Conservation (phyloP, 2,329 filamentous ascomycete genomes). For the Pseudopyrenochaeta lycopersici region DNA sequence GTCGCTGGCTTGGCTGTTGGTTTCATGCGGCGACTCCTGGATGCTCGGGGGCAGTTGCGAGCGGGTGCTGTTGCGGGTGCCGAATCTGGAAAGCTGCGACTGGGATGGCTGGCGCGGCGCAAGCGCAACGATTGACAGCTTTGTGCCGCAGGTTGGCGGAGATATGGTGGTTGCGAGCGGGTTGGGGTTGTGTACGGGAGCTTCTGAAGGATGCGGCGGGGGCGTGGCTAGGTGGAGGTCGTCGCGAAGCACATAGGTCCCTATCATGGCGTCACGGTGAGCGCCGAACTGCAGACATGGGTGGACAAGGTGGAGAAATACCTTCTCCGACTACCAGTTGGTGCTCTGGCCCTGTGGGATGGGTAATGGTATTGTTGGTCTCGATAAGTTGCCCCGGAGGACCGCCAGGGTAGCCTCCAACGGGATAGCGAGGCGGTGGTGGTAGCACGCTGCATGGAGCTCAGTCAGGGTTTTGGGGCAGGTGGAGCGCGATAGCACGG, state of each 20-base stretch:
- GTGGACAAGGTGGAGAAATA: conserved; percentile 45
- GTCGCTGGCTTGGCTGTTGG: conserved; percentile 56
- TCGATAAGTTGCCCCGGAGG: conserved; percentile 83
- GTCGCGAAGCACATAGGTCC: conserved; percentile 89
- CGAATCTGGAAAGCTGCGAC: conserved; percentile 53
- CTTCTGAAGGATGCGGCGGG: conserved; percentile 93
- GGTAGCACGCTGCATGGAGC: conserved; percentile 67
- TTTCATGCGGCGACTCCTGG: conserved; percentile 55
- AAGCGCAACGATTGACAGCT: conserved; percentile 78
- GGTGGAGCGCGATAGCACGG: conserved; percentile 22
- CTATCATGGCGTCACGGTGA: conserved; percentile 56
- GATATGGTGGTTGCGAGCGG: conserved; percentile 85
- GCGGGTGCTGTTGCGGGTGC: conserved; percentile 52
- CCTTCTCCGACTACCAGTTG: conserved; percentile 95
- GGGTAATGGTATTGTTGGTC: conserved; percentile 88
- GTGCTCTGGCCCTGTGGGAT: conserved; percentile 82
- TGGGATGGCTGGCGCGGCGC: conserved; percentile 61
- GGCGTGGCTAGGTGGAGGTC: conserved; percentile 92
- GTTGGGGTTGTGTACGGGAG: conserved; percentile 85
- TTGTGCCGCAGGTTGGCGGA: conserved; percentile 86
- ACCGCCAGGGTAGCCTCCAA: conserved; percentile 76
- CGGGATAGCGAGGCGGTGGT: conserved; percentile 86
- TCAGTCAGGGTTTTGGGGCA: conserved; percentile 35
- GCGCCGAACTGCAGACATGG: conserved; percentile 10
- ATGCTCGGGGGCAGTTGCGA: conserved; percentile 57